Base-by-base conservation (phyloP, 2,329 filamentous ascomycete genomes). In the Boeremia exigua region DNA sequence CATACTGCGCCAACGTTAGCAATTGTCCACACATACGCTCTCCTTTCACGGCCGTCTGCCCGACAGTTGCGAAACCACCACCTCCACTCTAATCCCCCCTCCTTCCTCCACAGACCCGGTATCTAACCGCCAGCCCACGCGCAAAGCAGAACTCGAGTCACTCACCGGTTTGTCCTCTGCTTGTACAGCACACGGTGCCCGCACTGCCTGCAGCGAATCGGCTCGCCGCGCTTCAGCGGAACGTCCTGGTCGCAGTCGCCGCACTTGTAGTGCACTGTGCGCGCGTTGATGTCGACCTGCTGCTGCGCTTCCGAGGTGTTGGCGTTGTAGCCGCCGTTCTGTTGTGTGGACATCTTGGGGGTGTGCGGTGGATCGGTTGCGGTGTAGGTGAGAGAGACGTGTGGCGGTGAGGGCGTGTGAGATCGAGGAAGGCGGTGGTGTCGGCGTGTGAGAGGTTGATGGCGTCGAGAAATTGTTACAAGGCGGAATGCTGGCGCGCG, bases 141-240 rank as follows among this genome's bases (percentile, higher is more conserved):
- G 14, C 15, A 15, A 14, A 32, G 6, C 46, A 43, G 12, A 19
- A 30, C 23, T 14, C 17, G 34, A n/a, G 23, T 36, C 42, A 80
- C 89, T 78, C 76, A 97, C 95, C 95, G 87, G 84, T 96, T 97
- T 39, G 95, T 99, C 73, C 95, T 82, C 85, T 97, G 91, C 86
- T 99, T 99, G 80, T 98, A 98, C 65, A 99, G 80, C 59, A 99
- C 92, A 63, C 95, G 88, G 71, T 96, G 95, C 7, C 95, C 95
- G 77, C 95, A 99, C 79, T 93, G 90, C 77, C 91, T 90, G 83
- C 92, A 96, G 27, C 91, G 84, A 65, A 96, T 94, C 30, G 89
- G 87, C 69, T 95, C 91, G 60, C 87, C 88, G 65, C 88, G 86
- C 77, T 89, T 89, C 66, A 96, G 81, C 15, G 85, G 82, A 39